Evolutionary conservation across 2,329 filamentous ascomycete species (phyloP).

Genomic region (Xylariaceae sp.): DNA sequence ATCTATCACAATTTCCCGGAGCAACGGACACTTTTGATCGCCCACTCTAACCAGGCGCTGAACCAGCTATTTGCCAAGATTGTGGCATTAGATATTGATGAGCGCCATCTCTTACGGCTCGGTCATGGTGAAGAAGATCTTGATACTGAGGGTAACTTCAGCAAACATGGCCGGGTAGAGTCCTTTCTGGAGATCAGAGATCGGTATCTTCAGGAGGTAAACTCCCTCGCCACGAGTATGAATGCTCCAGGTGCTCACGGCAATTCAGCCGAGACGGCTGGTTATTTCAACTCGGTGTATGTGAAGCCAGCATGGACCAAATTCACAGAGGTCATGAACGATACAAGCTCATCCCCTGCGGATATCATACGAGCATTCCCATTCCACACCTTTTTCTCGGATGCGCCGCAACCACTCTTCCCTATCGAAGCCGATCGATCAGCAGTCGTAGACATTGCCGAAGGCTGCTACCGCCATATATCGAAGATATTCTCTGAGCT

Average conservation of each 20-base stretch:
- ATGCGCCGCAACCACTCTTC: slow-evolving; percentile 83
- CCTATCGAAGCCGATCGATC: slow-evolving; percentile 59
- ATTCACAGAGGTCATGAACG: slow-evolving; percentile 63
- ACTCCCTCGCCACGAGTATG: slow-evolving; percentile 77
- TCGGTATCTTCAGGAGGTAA: slow-evolving; percentile 73
- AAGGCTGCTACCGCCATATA: slow-evolving; percentile 84
- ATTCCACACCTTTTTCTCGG: slow-evolving; percentile 80
- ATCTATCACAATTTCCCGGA: slow-evolving; percentile 96
- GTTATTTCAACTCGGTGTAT: slow-evolving; percentile 93
- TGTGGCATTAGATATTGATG: slow-evolving; percentile 90
- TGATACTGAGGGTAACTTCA: slow-evolving; percentile 78
- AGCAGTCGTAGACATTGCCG: slow-evolving; percentile 66
- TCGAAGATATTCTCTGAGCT: slow-evolving; percentile 86
- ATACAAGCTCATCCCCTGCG: slow-evolving; percentile 50
- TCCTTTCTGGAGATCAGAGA: slow-evolving; percentile 88
- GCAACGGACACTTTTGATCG: slow-evolving; percentile 85
- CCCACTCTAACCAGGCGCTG: slow-evolving; percentile 95
- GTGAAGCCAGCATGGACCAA: slow-evolving; percentile 82
- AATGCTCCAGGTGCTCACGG: slow-evolving; percentile 89
- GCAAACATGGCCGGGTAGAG: slow-evolving; percentile 91
- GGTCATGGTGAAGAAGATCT: slow-evolving; percentile 95
- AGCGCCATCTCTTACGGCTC: slow-evolving; percentile 83
- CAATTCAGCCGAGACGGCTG: slow-evolving; percentile 91
- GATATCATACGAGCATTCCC: slow-evolving; percentile 73
- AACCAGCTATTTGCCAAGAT: slow-evolving; percentile 99